A percentile compares a stretch with the other conserved stretches of the same genome.
Conservation (phyloP, 2,329 filamentous ascomycete species). For the Sclerotinia sclerotiorum region DNA sequence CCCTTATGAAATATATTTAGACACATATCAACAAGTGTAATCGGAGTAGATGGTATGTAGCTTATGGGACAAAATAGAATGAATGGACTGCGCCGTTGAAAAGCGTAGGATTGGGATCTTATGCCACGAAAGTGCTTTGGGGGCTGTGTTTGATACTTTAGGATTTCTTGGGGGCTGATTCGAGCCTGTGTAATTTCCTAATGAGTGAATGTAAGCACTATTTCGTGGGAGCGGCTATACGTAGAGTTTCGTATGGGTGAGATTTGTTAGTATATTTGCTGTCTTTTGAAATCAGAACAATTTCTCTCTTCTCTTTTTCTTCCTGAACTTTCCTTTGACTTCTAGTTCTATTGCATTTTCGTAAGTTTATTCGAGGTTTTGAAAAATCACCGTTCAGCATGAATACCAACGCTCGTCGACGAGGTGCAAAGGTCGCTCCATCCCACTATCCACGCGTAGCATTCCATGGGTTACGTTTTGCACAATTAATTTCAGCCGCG, state of each 20-base stretch:
- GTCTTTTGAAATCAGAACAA: constrained; percentile 18
- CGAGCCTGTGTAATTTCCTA: constrained; percentile 1
- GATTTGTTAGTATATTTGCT: neutral
- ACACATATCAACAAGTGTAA: neutral
- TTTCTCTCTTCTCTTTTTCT: neutral
- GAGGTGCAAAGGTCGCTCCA: constrained; percentile 29
- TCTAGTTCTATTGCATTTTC: neutral
- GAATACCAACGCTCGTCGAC: constrained; percentile 18
- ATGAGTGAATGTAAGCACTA: constrained; percentile 12
- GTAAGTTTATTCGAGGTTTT: neutral
- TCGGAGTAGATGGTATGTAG: neutral
- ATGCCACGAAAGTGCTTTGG: neutral
- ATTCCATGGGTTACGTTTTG: constrained; percentile 35
- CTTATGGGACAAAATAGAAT: neutral
- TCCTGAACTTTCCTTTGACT: neutral
- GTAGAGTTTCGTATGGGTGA: constrained; percentile 15
- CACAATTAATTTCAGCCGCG: constrained; percentile 33
- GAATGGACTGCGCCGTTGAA: neutral
- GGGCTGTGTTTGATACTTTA: neutral
- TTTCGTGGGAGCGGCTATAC: constrained; percentile 4
- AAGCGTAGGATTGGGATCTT: neutral
- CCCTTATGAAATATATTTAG: neutral
- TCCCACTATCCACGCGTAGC: constrained; percentile 36
- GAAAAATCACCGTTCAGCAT: neutral
- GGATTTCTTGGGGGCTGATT: neutral